phyloP scores from a whole-genome alignment of 1,284 basidiomycete genomes.

The Sporisorium exsertum region DNA sequence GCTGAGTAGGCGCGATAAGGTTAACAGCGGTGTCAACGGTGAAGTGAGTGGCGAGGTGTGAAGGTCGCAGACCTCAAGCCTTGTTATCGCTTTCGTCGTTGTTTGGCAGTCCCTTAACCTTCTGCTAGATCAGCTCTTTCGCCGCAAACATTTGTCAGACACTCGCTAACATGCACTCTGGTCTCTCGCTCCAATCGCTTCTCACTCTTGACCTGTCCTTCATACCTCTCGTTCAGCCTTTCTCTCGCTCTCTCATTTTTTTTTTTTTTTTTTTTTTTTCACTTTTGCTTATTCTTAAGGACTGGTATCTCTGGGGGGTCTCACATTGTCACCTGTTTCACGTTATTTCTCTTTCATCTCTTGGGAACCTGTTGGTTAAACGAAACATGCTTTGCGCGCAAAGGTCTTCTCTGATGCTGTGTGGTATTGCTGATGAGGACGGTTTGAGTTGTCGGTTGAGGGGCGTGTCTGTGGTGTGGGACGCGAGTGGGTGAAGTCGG shows the following conservation, averaged over 20 bases:
- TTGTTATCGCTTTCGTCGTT: neutral
- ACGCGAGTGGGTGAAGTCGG: too few species aligned
- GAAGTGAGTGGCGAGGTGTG: neutral
- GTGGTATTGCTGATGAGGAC: too few species aligned
- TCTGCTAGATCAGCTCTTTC: neutral
- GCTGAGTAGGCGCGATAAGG: neutral
- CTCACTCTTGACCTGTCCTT: neutral
- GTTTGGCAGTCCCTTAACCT: neutral
- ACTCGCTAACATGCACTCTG: neutral
- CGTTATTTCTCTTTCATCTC: neutral
- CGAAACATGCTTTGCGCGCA: neutral
- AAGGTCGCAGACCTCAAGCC: neutral
- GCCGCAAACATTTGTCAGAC: too few species aligned
- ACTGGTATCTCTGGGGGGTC: neutral
- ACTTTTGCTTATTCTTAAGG: neutral
- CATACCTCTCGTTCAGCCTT: neutral
- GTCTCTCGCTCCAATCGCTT: neutral
- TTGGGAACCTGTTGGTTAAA: constrained; percentile 2
- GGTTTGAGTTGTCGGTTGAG: too few species aligned
- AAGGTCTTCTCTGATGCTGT: neutral
- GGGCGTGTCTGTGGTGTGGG: too few species aligned
- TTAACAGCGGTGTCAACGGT: neutral
- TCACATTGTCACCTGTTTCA: neutral
- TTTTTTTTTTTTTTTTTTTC: neutral
- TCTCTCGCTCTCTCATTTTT: neutral